Conservation (phyloP, 805 yeast species). For the Metschnikowia lunata region DNA sequence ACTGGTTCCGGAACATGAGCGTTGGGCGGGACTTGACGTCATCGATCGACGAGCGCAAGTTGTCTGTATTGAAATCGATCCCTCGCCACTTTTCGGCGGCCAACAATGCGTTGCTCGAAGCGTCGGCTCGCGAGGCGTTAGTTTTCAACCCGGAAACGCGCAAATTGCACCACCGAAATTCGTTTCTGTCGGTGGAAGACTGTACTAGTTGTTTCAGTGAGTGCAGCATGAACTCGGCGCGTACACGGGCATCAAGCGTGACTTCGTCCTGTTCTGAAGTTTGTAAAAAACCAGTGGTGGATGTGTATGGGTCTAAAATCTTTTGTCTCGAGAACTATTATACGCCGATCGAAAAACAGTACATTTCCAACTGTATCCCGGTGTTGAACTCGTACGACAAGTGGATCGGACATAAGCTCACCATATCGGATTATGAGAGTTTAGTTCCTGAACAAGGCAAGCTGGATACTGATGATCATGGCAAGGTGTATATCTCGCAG, state of each 20-base stretch:
- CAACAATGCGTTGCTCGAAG: slow-evolving; percentile 12
- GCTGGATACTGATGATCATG: slow-evolving; percentile 6
- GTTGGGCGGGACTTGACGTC: slow-evolving; percentile 34
- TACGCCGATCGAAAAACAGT: slow-evolving; percentile 30
- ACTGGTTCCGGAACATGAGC: slow-evolving; percentile 34
- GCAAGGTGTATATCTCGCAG: slow-evolving; percentile 12
- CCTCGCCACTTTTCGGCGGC: slow-evolving; percentile 12
- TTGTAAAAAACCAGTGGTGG: slow-evolving; percentile 1
- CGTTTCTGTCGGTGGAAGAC: slow-evolving; percentile 3
- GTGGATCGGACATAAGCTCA: slow-evolving; percentile 24
- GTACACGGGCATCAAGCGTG: slow-evolving; percentile 2
- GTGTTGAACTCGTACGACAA: slow-evolving; percentile 35
- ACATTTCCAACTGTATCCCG: slow-evolving; percentile 36
- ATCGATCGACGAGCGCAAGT: slow-evolving; percentile 25
- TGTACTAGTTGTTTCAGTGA: slow-evolving; percentile 10
- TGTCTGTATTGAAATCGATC: slow-evolving; percentile 22
- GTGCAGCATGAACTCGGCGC: not conserved
- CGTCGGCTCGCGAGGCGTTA: slow-evolving; percentile 10
- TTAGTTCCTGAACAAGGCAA: slow-evolving; percentile 11
- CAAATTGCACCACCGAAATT: slow-evolving; percentile 3
- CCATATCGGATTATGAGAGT: slow-evolving; percentile 11
- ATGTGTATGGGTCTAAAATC: slow-evolving; percentile 11
- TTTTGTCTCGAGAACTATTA: slow-evolving; percentile 14
- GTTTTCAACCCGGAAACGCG: slow-evolving; percentile 2
- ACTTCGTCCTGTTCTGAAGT: not conserved